phyloP scores from a whole-genome alignment of 805 yeast species.

The Lipomyces kockii region DNA sequence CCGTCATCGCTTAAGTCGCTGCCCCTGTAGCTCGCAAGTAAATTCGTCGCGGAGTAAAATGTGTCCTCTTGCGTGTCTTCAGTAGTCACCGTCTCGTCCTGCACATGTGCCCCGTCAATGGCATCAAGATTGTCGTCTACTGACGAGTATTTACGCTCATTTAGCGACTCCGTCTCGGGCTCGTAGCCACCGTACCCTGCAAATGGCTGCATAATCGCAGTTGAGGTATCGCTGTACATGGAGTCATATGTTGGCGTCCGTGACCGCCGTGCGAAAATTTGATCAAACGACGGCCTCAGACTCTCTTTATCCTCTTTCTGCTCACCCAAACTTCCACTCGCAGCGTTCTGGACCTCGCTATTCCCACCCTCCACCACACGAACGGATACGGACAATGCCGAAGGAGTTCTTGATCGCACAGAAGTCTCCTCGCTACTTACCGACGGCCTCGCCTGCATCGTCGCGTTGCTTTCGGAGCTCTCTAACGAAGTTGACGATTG shows the following conservation, averaged over 20 bases:
- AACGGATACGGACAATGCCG: background rate
- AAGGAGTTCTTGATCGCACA: background rate
- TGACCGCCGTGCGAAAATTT: constrained; percentile 9
- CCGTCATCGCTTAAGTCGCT: constrained; percentile 7
- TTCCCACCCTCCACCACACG: background rate
- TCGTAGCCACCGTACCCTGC: constrained; percentile 20
- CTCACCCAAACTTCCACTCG: background rate
- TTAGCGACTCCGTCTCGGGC: constrained; percentile 4
- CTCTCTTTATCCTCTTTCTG: background rate
- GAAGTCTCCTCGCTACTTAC: constrained; percentile 5
- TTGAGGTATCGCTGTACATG: constrained; percentile 25
- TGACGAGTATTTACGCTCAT: background rate
- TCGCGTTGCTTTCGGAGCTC: background rate
- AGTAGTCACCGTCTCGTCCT: constrained; percentile 6
- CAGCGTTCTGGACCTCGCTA: background rate
- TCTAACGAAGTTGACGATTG: constrained; percentile 3
- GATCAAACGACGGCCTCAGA: constrained; percentile 11
- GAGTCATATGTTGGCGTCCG: constrained; percentile 20
- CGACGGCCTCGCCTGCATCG: constrained; percentile 8
- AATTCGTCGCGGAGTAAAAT: constrained; percentile 23
- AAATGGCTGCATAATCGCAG: constrained; percentile 33
- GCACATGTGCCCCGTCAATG: background rate
- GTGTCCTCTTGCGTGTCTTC: constrained; percentile 20
- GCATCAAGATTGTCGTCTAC: background rate
- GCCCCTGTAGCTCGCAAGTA: constrained; percentile 11